Evolutionary conservation across 805 yeast species (phyloP).

Genomic region (Peterozyma xylosa): DNA sequence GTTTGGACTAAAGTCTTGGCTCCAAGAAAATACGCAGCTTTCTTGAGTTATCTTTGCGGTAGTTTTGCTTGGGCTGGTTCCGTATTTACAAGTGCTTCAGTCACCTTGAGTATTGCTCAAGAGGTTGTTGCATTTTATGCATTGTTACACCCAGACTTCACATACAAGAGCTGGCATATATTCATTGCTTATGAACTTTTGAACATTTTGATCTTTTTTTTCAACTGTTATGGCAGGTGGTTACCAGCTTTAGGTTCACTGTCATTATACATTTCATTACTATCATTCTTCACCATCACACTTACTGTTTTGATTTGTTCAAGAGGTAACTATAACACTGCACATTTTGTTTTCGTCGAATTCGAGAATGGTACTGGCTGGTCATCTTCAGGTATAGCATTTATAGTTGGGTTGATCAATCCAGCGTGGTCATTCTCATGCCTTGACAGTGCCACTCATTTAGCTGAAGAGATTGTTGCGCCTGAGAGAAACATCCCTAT

Average conservation of each 20-base stretch:
- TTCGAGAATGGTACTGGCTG: slow-evolving; percentile 56
- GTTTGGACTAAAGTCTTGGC: slow-evolving; percentile 52
- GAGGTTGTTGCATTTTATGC: slow-evolving; percentile 43
- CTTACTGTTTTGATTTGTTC: slow-evolving; percentile 45
- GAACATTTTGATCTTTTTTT: slow-evolving; percentile 33
- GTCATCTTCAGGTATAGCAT: slow-evolving; percentile 50
- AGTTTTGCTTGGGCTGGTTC: slow-evolving; percentile 57
- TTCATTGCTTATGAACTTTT: slow-evolving; percentile 41
- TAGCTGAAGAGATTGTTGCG: slow-evolving; percentile 57
- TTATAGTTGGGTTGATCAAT: slow-evolving; percentile 62
- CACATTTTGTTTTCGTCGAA: slow-evolving; percentile 45
- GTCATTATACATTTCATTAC: slow-evolving; percentile 44
- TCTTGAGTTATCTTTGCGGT: slow-evolving; percentile 54
- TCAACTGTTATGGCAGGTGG: slow-evolving; percentile 43
- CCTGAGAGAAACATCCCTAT: slow-evolving; percentile 56
- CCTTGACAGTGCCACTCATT: slow-evolving; percentile 63
- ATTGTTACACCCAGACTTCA: slow-evolving; percentile 21
- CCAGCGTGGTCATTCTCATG: slow-evolving; percentile 68
- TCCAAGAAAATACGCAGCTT: slow-evolving; percentile 36
- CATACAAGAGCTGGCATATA: slow-evolving; percentile 43
- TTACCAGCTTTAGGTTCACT: slow-evolving; percentile 42
- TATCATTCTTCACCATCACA: slow-evolving; percentile 46
- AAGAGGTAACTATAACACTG: slow-evolving; percentile 41
- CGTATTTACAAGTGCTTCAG: slow-evolving; percentile 54
- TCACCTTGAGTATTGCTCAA: slow-evolving; percentile 44